Conservation (phyloP, 768 basidiomycete genomes). For the Tulasnella sp. region DNA sequence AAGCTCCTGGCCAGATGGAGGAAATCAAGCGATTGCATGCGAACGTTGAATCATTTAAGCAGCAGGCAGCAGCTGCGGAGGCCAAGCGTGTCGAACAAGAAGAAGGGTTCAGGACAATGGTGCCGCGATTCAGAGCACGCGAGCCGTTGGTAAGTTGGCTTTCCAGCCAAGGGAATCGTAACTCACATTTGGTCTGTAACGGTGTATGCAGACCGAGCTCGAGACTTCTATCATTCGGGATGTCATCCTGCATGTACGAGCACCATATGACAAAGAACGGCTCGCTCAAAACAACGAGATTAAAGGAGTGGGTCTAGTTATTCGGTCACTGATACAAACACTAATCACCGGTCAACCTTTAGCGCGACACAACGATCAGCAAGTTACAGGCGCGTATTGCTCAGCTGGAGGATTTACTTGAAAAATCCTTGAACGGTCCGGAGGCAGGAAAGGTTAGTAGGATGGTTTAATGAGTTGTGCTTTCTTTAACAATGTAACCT, state of each 20-base stretch:
- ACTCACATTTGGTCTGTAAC: background rate
- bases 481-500: background rate
- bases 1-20: background rate
- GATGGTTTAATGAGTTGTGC: background rate
- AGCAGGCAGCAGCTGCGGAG: background rate
- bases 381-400: background rate
- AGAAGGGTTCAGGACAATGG: background rate
- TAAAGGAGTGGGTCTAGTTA: background rate
- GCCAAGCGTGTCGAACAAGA: background rate
- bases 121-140: background rate
- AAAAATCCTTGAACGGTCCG: background rate
- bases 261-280: background rate
- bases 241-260: background rate
- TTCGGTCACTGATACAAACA: background rate
- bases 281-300: background rate
- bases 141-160: background rate
- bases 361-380: constrained; percentile 7
- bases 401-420: background rate
- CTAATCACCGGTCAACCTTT: background rate
- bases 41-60: background rate
- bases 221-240: background rate
- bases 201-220: background rate
- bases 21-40: background rate
- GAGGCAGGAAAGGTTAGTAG: background rate
- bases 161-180: background rate